phyloP scores from a whole-genome alignment of 2,329 filamentous ascomycete species.

The Alternaria sp. region DNA sequence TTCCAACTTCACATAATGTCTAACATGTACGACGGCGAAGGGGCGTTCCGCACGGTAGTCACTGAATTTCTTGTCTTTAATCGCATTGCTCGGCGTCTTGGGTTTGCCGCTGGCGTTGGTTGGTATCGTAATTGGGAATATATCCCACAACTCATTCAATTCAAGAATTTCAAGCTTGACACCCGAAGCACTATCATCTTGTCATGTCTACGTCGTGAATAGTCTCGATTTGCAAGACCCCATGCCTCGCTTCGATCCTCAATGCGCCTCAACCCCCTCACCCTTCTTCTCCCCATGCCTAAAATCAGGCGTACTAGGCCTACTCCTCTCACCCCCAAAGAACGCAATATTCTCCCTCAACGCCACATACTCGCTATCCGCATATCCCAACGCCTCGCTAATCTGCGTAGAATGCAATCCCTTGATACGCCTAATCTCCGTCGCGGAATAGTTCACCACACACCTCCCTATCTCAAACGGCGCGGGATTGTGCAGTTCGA shows the following conservation, averaged over 20 bases:
- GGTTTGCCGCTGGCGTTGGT: neutral
- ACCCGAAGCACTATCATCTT: neutral
- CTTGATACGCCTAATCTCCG: conserved; percentile 83
- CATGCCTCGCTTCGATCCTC: neutral
- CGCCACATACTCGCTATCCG: conserved; percentile 93
- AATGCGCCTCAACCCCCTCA: conserved; percentile 13
- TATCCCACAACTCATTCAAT: neutral
- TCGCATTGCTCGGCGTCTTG: conserved; percentile 13
- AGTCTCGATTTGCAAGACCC: neutral
- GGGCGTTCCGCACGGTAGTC: conserved; percentile 14
- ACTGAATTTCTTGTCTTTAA: conserved; percentile 1
- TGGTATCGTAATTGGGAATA: neutral
- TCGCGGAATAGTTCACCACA: conserved; percentile 89
- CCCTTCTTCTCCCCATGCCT: conserved; percentile 10
- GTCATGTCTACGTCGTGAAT: neutral
- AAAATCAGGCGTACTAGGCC: conserved; percentile 47
- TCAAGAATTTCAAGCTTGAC: neutral
- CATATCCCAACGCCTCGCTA: conserved; percentile 80
- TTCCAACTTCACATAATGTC: conserved; percentile 16
- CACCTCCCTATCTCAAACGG: conserved; percentile 80
- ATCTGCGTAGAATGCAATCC: conserved; percentile 86
- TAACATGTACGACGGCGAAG: conserved; percentile 22
- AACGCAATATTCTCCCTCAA: conserved; percentile 87
- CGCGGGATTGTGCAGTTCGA: conserved; percentile 45
- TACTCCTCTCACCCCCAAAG: conserved; percentile 55